Percentiles rank a stretch among this genome's conserved stretches.
Evolutionary conservation across 257 asterid species (phyloP).

Genomic region (Petunia secreta): DNA sequence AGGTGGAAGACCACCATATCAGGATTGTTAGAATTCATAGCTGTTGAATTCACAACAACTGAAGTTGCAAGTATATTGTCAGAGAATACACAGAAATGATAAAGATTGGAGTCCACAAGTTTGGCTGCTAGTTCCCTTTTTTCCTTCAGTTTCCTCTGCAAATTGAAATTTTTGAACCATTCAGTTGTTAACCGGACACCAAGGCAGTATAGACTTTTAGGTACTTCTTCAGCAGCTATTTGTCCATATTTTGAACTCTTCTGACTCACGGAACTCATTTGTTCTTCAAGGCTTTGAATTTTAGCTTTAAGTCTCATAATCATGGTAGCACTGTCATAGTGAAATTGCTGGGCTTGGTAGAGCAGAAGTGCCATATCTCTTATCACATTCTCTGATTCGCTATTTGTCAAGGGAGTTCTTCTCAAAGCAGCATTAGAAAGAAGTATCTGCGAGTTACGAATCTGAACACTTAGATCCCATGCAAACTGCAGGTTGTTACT

Average conservation of each 20-base stretch:
- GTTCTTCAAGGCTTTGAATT: slow-evolving; percentile 65
- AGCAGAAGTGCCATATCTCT: slow-evolving; percentile 68
- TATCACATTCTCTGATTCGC: slow-evolving; percentile 56
- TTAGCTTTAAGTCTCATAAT: slow-evolving; percentile 65
- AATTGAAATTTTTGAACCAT: slow-evolving; percentile 49
- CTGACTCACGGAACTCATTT: slow-evolving; percentile 46
- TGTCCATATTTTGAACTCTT: slow-evolving; percentile 62
- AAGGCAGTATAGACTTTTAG: slow-evolving; percentile 63
- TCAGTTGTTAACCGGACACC: slow-evolving; percentile 63
- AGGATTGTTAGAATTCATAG: slow-evolving; percentile 49
- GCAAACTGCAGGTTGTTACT: slow-evolving; percentile 71
- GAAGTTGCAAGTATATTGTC: slow-evolving; percentile 70
- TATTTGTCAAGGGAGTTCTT: slow-evolving; percentile 54
- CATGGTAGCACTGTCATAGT: slow-evolving; percentile 68
- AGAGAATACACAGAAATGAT: slow-evolving; percentile 70
- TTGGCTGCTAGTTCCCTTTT: slow-evolving; percentile 39
- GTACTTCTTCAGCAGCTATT: slow-evolving; percentile 73
- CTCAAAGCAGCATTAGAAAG: slow-evolving; percentile 65
- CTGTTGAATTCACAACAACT: slow-evolving; percentile 66
- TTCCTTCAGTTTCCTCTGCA: slow-evolving; percentile 45
- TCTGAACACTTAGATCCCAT: slow-evolving; percentile 74
- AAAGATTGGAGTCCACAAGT: slow-evolving; percentile 53
- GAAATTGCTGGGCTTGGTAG: slow-evolving; percentile 70
- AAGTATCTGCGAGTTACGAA: slow-evolving; percentile 61
- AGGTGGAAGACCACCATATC: slow-evolving; percentile 58